These are phyloP conservation scores for Purshia tridentata DNA, from an alignment of 306 rosid species.

Conservation along the genomic window DNA sequence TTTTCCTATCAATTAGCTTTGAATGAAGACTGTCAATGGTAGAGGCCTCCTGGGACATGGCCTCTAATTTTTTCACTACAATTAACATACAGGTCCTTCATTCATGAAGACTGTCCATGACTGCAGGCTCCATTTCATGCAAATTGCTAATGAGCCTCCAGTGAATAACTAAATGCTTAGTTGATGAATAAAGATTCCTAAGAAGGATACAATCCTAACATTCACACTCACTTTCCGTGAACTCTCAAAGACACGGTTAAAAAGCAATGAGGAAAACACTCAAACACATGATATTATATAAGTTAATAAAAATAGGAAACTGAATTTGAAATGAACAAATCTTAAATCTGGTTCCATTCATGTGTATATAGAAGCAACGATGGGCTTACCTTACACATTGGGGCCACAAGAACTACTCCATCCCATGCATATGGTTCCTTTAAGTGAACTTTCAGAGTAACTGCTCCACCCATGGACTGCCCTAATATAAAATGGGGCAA, in stretches of 20 bases:
- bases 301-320: too few relatives aligned
- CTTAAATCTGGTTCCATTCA: neutral
- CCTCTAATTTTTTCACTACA: too few relatives aligned
- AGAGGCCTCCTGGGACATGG: too few relatives aligned
- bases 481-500: conserved; percentile 74
- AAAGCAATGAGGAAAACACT: too few relatives aligned
- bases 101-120: neutral
- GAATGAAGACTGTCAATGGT: neutral
- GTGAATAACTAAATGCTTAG: neutral
- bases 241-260: too few relatives aligned
- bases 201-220: too few relatives aligned
- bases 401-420: conserved; percentile 87
- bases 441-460: conserved; percentile 80
- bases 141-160: neutral
- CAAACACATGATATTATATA: too few relatives aligned
- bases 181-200: too few relatives aligned
- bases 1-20: neutral
- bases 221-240: too few relatives aligned
- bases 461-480: conserved; percentile 95
- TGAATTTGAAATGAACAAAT: conserved; percentile 6
- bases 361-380: conserved; percentile 1
- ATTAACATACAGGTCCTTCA: neutral
- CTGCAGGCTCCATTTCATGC: neutral
- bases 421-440: conserved; percentile 78
- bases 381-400: conserved; percentile 86